Conservation (phyloP, 2,329 filamentous ascomycete genomes). For the Cadophora malorum region DNA sequence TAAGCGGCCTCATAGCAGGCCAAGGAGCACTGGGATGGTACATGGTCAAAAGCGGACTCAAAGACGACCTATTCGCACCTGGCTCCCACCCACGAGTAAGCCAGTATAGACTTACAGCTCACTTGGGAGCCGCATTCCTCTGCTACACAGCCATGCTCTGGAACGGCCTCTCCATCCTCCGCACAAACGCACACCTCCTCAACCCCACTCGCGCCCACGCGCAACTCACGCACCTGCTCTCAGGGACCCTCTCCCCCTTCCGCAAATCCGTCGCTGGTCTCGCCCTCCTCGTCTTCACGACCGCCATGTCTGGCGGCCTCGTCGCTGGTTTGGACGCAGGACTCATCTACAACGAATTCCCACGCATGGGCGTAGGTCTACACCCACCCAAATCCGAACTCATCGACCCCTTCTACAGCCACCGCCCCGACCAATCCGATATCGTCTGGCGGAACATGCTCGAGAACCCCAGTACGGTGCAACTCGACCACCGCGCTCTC, state of each 20-base stretch:
- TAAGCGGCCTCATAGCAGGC: constrained; percentile 88
- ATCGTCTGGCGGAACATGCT: constrained; percentile 97
- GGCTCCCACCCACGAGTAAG: constrained; percentile 91
- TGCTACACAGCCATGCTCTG: constrained; percentile 96
- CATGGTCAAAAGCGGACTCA: constrained; percentile 98
- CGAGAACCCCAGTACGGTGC: constrained; percentile 94
- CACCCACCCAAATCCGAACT: constrained; percentile 84
- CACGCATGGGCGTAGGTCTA: constrained; percentile 87
- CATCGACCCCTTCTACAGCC: constrained; percentile 84
- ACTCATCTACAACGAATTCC: constrained; percentile 98
- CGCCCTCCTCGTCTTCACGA: constrained; percentile 79
- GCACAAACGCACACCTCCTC: constrained; percentile 73
- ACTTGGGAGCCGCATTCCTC: constrained; percentile 87
- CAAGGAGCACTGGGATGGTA: constrained; percentile 98
- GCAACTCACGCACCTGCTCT: constrained; percentile 65
- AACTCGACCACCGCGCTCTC: constrained; percentile 92
- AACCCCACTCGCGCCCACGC: constrained; percentile 68
- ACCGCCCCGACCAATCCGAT: constrained; percentile 78
- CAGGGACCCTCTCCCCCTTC: constrained; percentile 74
- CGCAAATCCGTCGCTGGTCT: constrained; percentile 75
- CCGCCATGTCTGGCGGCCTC: constrained; percentile 90
- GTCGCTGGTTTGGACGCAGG: constrained; percentile 96
- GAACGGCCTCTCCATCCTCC: constrained; percentile 84
- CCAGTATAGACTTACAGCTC: constrained; percentile 90
- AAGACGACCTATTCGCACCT: constrained; percentile 92